These are phyloP conservation scores for Puya raimondii DNA, from an alignment of 176 grass and related monocot species.

Conservation along the genomic window DNA sequence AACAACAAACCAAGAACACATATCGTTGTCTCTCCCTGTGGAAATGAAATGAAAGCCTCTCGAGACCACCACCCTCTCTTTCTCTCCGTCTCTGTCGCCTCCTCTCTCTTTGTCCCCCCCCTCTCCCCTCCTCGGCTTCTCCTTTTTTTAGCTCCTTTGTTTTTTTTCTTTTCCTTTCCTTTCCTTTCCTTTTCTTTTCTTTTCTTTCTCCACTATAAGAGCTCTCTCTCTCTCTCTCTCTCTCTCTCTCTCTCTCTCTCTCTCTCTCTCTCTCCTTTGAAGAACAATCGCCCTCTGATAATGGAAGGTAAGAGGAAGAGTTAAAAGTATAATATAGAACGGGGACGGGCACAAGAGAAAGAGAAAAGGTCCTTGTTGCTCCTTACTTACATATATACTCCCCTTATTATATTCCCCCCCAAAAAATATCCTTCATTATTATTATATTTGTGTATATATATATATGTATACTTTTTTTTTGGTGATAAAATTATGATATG, in stretches of 20 bases:
- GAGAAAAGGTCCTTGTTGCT: slow-evolving; percentile 59
- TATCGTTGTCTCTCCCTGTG: slow-evolving; percentile 71
- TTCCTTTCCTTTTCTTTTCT: not conserved
- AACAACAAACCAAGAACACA: slow-evolving; percentile 33
- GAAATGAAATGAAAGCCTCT: slow-evolving; percentile 66
- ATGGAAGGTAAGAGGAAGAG: slow-evolving; percentile 52
- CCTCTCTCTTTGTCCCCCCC: slow-evolving; percentile 27
- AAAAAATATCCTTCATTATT: no score
- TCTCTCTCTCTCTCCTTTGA: slow-evolving; percentile 27
- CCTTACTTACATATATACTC: slow-evolving; percentile 20
- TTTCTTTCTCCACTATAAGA: not conserved
- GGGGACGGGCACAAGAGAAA: slow-evolving; percentile 25
- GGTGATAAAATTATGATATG: no score
- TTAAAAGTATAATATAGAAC: slow-evolving; percentile 35
- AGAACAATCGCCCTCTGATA: slow-evolving; percentile 83
- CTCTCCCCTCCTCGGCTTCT: slow-evolving; percentile 43
- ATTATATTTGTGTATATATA: no score
- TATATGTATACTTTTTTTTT: no score
- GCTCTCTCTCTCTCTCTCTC: not conserved
- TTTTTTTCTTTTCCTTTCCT: slow-evolving; percentile 25
- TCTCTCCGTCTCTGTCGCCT: slow-evolving; percentile 50
- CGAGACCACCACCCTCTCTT: slow-evolving; percentile 19
- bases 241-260: slow-evolving; percentile 7
- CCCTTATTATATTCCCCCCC: not conserved
- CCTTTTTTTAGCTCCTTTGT: slow-evolving; percentile 36